Percentiles rank a stretch among this genome's conserved stretches.
Evolutionary conservation across 2,329 filamentous ascomycete genomes (phyloP).

Genomic region (Pestalotiopsis sp.): DNA sequence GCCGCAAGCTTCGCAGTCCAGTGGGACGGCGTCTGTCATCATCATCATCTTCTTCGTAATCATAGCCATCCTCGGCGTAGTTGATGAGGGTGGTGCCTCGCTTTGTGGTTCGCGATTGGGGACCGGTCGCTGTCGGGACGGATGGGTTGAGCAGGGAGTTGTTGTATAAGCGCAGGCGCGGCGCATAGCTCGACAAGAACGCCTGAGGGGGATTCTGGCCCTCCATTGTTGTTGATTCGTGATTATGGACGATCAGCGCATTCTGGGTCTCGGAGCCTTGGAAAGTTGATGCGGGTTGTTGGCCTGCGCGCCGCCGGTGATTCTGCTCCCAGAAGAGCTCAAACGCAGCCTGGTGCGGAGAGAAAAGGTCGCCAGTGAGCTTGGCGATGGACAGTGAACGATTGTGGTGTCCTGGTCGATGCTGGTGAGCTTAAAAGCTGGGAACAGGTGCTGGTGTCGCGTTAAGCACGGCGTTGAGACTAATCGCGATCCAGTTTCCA

Average conservation of each 20-base stretch:
- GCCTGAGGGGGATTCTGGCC: constrained; percentile 68
- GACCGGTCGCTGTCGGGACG: constrained; percentile 65
- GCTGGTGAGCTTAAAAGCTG: neutral
- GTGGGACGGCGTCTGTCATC: constrained; percentile 81
- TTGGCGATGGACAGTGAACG: neutral
- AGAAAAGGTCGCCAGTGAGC: neutral
- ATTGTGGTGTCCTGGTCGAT: neutral
- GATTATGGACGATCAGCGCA: neutral
- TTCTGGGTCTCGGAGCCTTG: neutral
- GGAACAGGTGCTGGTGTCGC: neutral
- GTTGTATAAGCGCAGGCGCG: constrained; percentile 84
- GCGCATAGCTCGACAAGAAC: constrained; percentile 89
- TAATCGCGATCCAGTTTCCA: neutral
- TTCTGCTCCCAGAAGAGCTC: neutral
- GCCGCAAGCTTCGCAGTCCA: constrained; percentile 78
- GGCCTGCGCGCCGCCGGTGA: neutral
- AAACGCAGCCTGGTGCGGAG: neutral
- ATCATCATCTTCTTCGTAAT: constrained; percentile 74
- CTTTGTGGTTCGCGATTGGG: constrained; percentile 85
- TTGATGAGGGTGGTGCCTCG: constrained; percentile 96
- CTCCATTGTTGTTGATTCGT: constrained; percentile 44
- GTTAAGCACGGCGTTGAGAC: neutral
- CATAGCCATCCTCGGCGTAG: constrained; percentile 95
- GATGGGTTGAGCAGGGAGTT: constrained; percentile 90
- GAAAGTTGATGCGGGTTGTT: neutral